A percentile compares a stretch with the other conserved stretches of the same genome.
These are phyloP conservation scores for Stereocaulon alpinum DNA, from an alignment of 495 filamentous ascomycete genomes.

Conservation along the genomic window DNA sequence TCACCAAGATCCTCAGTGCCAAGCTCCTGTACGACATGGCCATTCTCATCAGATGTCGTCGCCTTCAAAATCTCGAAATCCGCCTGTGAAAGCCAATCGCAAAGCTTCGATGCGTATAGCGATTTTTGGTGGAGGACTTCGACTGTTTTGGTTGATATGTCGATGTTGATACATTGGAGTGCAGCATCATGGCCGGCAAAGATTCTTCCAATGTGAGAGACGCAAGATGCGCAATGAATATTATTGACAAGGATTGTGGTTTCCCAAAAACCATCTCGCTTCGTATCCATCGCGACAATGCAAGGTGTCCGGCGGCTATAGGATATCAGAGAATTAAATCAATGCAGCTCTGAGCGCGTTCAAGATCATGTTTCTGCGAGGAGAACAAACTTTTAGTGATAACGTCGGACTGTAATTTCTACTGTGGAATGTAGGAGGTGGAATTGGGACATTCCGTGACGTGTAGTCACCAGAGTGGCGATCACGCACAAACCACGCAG, in stretches of 20 bases:
- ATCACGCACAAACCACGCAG: constrained; percentile 6
- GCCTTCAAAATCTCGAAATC: constrained; percentile 42
- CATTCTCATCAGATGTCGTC: constrained; percentile 31
- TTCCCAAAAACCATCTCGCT: constrained; percentile 5
- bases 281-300: not conserved
- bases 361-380: not conserved
- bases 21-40: constrained; percentile 27
- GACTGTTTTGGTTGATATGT: constrained; percentile 38
- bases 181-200: constrained; percentile 28
- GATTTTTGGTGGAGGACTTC: constrained; percentile 29
- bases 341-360: not conserved
- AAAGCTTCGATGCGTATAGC: constrained; percentile 29
- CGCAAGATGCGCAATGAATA: constrained; percentile 45
- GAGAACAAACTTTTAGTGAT: too few species aligned
- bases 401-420: too few species aligned
- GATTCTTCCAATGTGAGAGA: constrained; percentile 37
- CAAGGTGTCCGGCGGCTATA: not conserved
- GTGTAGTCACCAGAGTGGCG: not conserved
- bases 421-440: too few species aligned
- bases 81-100: constrained; percentile 34
- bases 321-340: too few species aligned
- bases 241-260: constrained; percentile 41
- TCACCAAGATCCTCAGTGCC: constrained; percentile 24
- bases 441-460: not conserved
- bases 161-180: constrained; percentile 33